A percentile compares a stretch with the other conserved stretches of the same genome.
Evolutionary conservation across 495 filamentous ascomycete genomes (phyloP).

Genomic region (Penicillium nucicola): DNA sequence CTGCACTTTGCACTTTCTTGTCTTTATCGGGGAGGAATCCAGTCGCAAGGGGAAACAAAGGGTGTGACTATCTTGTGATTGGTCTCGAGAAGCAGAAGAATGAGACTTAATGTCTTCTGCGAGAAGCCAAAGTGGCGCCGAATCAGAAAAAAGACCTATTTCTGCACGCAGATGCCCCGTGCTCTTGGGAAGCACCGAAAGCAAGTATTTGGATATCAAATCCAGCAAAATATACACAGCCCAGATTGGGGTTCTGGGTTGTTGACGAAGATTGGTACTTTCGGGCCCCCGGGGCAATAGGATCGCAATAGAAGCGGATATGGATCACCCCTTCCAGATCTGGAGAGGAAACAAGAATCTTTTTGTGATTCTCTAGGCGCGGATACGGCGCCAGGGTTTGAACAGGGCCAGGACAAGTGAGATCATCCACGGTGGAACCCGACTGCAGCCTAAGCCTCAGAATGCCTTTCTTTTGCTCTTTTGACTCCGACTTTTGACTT

Average conservation of each 20-base stretch:
- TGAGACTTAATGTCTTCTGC: background rate
- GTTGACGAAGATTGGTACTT: conserved; percentile 1
- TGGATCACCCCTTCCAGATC: conserved; percentile 6
- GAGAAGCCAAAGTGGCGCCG: conserved; percentile 6
- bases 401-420: conserved; percentile 13
- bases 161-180: conserved; percentile 4
- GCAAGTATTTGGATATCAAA: background rate
- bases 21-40: background rate
- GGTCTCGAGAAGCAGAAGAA: conserved; percentile 17
- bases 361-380: conserved; percentile 20
- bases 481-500: background rate
- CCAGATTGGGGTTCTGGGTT: background rate
- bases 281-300: background rate
- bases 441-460: background rate
- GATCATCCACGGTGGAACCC: conserved; percentile 7
- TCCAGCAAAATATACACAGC: background rate
- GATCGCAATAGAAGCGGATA: conserved; percentile 12
- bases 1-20: background rate
- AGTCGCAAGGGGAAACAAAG: background rate
- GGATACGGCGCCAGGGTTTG: conserved; percentile 17
- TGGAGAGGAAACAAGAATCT: conserved; percentile 5
- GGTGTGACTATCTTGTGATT: conserved; percentile 20
- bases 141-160: background rate
- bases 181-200: background rate
- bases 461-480: background rate